Conservation (phyloP, 1,139 yeast genomes). For the Geotrichum armillariae region DNA sequence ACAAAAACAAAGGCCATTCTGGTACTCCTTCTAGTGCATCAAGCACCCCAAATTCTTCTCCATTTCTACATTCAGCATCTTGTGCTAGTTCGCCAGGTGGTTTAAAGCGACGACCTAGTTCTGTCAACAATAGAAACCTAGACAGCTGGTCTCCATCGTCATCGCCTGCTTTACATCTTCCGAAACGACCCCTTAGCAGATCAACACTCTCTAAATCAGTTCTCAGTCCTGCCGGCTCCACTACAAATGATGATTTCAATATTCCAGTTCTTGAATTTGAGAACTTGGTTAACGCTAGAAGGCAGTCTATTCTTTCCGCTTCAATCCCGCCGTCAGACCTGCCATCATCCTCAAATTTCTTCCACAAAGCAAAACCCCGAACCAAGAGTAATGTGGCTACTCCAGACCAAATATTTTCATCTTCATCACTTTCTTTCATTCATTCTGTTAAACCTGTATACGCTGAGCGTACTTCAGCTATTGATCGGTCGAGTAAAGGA, state of each 20-base stretch:
- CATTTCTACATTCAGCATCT: not conserved
- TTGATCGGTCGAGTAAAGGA: not conserved
- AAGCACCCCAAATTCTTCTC: not conserved
- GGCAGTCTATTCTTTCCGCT: not conserved
- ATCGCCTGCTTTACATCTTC: conserved; percentile 7
- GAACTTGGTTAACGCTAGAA: not conserved
- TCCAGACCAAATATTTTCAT: conserved; percentile 9
- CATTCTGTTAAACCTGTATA: conserved; percentile 1
- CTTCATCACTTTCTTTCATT: conserved; percentile 7
- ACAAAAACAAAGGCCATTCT: not conserved
- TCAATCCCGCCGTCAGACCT: not conserved
- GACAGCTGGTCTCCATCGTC: conserved; percentile 7
- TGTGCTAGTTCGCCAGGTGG: not conserved
- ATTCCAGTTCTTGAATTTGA: conserved; percentile 14
- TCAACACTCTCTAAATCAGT: not conserved
- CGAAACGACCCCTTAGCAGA: not conserved
- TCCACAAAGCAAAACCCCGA: too few species aligned
- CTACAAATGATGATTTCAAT: not conserved
- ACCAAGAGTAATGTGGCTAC: conserved; percentile 12
- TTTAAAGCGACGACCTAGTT: not conserved
- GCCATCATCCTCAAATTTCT: not conserved
- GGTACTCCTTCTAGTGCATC: not conserved
- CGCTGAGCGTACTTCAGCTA: not conserved
- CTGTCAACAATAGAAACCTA: not conserved
- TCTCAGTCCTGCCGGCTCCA: not conserved